A percentile compares a stretch with the other conserved stretches of the same genome.
These are phyloP conservation scores for Exophiala viscosa DNA, from an alignment of 2,329 filamentous ascomycete genomes.

Conservation along the genomic window DNA sequence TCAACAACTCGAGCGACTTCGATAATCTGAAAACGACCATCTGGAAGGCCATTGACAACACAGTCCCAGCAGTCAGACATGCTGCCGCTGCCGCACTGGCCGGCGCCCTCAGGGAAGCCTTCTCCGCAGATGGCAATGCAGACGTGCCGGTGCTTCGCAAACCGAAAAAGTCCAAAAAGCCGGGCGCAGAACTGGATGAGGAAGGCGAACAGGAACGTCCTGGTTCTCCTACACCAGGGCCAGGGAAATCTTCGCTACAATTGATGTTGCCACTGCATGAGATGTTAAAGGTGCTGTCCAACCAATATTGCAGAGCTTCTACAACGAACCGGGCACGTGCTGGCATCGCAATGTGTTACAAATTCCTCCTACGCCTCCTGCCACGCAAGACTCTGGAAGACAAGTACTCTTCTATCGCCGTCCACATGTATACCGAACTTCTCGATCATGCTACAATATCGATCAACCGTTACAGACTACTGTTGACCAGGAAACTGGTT, in stretches of 20 bases:
- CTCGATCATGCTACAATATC: constrained; percentile 70
- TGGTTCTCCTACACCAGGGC: constrained; percentile 63
- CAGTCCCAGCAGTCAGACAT: constrained; percentile 70
- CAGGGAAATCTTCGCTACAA: constrained; percentile 66
- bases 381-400: constrained; percentile 79
- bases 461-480: constrained; percentile 80
- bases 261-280: constrained; percentile 73
- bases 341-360: constrained; percentile 82
- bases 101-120: constrained; percentile 75
- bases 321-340: constrained; percentile 78
- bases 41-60: constrained; percentile 82
- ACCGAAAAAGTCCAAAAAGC: constrained; percentile 66
- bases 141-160: constrained; percentile 62
- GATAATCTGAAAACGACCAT: constrained; percentile 78
- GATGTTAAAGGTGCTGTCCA: constrained; percentile 72
- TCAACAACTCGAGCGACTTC: constrained; percentile 84
- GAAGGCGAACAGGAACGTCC: constrained; percentile 70
- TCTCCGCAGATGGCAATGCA: constrained; percentile 58
- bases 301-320: constrained; percentile 72
- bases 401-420: constrained; percentile 76
- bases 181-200: constrained; percentile 64
- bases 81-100: constrained; percentile 83
- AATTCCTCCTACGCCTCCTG: constrained; percentile 71
- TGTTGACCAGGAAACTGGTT: constrained; percentile 80
- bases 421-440: constrained; percentile 75